These are phyloP conservation scores for Apophysomyces trapeziformis DNA, from an alignment of 371 early-diverging fungal genomes.

Conservation along the genomic window DNA sequence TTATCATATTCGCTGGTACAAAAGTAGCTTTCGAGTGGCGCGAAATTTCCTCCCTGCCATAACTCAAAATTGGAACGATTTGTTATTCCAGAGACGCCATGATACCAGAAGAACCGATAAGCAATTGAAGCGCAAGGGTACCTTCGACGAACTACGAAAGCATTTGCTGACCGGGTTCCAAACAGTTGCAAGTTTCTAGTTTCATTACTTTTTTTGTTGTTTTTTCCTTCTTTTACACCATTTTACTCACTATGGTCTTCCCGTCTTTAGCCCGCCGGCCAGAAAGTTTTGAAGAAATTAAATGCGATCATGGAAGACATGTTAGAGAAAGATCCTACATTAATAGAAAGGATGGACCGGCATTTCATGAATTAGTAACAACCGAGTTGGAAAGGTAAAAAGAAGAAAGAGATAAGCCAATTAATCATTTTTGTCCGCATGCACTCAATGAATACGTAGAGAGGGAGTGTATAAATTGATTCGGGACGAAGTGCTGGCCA, in stretches of 20 bases:
- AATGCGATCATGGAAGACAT: conserved; percentile 41
- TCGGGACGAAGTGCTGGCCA: conserved; percentile 23
- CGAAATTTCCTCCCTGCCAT: neutral
- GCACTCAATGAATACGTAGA: conserved; percentile 14
- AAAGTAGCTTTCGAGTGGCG: too few species aligned
- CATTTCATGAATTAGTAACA: conserved; percentile 30
- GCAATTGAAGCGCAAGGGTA: conserved; percentile 47
- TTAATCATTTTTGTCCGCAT: neutral
- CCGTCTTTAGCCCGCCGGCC: conserved; percentile 26
- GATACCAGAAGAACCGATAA: conserved; percentile 49
- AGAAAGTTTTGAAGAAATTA: conserved; percentile 29
- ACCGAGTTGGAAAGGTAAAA: conserved; percentile 40
- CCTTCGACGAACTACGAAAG: conserved; percentile 47
- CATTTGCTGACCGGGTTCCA: conserved; percentile 41
- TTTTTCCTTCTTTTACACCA: neutral
- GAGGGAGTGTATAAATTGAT: conserved; percentile 31
- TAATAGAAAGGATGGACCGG: conserved; percentile 35
- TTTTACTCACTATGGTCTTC: neutral
- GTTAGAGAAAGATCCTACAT: conserved; percentile 28
- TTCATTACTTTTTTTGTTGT: neutral
- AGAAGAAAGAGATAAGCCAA: too few species aligned
- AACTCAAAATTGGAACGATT: neutral
- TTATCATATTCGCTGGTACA: too few species aligned
- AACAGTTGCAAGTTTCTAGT: conserved; percentile 21
- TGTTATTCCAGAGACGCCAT: conserved; percentile 17